These are phyloP conservation scores for Syzygium aromaticum DNA, from an alignment of 345 rosid species.

Conservation along the genomic window DNA sequence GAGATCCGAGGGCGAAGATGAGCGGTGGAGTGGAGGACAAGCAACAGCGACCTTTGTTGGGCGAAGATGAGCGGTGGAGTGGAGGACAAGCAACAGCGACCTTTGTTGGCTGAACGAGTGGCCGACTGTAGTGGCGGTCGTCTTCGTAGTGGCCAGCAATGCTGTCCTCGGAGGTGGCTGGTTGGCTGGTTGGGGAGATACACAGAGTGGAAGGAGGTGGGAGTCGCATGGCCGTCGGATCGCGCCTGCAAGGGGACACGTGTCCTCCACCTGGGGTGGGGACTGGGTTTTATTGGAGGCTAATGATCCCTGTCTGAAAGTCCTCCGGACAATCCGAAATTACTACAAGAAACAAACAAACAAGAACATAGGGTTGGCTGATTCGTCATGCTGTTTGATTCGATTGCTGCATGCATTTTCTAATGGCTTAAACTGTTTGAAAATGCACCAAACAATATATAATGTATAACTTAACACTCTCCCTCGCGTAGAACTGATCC, in stretches of 20 bases:
- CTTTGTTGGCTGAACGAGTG: accelerated
- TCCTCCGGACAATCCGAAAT: background rate
- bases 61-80: too few relatives aligned
- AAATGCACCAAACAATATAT: background rate
- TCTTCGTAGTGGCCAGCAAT: background rate
- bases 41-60: too few relatives aligned
- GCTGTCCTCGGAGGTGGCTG: background rate
- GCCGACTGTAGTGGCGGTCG: background rate
- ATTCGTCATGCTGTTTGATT: background rate
- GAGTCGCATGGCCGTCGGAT: background rate
- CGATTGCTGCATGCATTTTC: background rate
- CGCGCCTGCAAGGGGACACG: too few relatives aligned
- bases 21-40: background rate
- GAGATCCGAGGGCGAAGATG: background rate
- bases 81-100: background rate
- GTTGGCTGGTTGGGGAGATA: background rate
- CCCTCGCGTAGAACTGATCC: background rate
- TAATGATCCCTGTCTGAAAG: background rate
- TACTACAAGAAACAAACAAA: background rate
- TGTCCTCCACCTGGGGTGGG: background rate
- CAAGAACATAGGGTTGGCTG: background rate
- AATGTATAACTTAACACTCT: background rate
- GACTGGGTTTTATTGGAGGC: background rate
- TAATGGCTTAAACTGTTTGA: background rate
- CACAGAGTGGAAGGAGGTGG: background rate